phyloP scores from a whole-genome alignment of 2,329 filamentous ascomycete species.

The Zarea fungicola region DNA sequence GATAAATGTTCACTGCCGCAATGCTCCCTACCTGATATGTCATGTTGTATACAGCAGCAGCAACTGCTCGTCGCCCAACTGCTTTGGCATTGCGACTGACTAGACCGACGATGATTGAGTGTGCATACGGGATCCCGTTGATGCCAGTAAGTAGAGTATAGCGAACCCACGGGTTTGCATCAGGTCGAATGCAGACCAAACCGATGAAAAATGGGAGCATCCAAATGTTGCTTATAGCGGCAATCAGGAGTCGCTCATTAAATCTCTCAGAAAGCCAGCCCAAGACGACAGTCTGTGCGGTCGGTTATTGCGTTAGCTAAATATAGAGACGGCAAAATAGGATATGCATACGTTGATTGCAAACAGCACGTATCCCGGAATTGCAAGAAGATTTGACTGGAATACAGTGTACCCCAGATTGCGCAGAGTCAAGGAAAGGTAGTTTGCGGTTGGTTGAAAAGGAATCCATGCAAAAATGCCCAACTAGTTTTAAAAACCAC shows the following conservation, averaged over 20 bases:
- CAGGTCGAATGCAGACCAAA: constrained; percentile 24
- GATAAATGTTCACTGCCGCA: constrained; percentile 36
- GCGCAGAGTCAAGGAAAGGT: constrained; percentile 55
- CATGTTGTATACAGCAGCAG: constrained; percentile 60
- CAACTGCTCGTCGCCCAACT: constrained; percentile 57
- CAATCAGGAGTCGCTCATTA: constrained; percentile 25
- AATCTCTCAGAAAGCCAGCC: constrained; percentile 33
- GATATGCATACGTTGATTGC: too few relatives aligned
- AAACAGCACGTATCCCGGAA: constrained; percentile 45
- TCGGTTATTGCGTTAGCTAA: too few relatives aligned
- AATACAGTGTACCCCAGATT: constrained; percentile 56
- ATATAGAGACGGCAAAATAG: too few relatives aligned
- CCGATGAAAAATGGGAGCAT: constrained; percentile 19
- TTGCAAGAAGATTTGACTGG: constrained; percentile 57
- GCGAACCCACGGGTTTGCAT: constrained; percentile 24
- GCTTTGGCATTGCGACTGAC: constrained; percentile 50
- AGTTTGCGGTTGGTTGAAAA: constrained; percentile 45
- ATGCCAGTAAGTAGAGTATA: constrained; percentile 27
- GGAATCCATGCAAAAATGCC: too few relatives aligned
- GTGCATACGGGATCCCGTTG: constrained; percentile 26
- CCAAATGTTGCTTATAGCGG: constrained; percentile 14
- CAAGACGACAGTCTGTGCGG: constrained; percentile 22
- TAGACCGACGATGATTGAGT: constrained; percentile 31
- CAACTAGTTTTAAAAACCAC: too few relatives aligned
- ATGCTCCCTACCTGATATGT: constrained; percentile 39